Evolutionary conservation across 2,329 filamentous ascomycete genomes (phyloP), one percentile per base, ranked within the genome.

Genomic region (Chaetothyriales sp.): DNA sequence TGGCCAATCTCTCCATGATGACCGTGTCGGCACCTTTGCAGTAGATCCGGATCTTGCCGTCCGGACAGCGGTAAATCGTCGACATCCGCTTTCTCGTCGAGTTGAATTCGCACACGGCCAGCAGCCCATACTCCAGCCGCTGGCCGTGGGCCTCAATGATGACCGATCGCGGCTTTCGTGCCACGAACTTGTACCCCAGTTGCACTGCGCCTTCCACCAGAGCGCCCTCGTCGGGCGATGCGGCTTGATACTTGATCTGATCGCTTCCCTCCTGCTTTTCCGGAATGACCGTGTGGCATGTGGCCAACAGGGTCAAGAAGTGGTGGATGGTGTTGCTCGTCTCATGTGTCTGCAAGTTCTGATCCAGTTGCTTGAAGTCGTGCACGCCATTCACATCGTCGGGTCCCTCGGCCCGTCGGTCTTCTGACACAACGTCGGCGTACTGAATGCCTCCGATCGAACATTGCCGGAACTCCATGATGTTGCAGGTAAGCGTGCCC

Each of bases 101-200:
- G 70, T 98, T 98, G 75, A 98, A 98, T 68, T 98, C 92, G 67
- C 90, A 95, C n/a, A 98, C 89, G 2, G 90, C 90, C 53, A 98
- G 72, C 43, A 98, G 76, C 66, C 95, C 87, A 65, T 92, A 98
- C 66, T 95, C 85, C 44, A 78, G 75, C 58, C 87, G 77, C 60
- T 78, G 71, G 1, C 85, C 89, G 43, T 78, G 77, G 1, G 85
- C 83, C 51, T 85, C 78, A 60, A 97, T 89, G 43, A 89, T 85
- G 28, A 98, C 92, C 4, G 87, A 80, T 53, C 82, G 81, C 28
- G 92, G 94, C 70, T 92, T 95, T 62, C 94, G 82, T 49, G 92
- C 89, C 48, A 84, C 81, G 66, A 98, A 98, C 52, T 80, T 83
- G 73, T 95, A 97, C 4, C 90, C 92, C 49, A 98, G 74, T 46